Conservation (phyloP, 257 asterid genomes). For the Capsicum chinense region DNA sequence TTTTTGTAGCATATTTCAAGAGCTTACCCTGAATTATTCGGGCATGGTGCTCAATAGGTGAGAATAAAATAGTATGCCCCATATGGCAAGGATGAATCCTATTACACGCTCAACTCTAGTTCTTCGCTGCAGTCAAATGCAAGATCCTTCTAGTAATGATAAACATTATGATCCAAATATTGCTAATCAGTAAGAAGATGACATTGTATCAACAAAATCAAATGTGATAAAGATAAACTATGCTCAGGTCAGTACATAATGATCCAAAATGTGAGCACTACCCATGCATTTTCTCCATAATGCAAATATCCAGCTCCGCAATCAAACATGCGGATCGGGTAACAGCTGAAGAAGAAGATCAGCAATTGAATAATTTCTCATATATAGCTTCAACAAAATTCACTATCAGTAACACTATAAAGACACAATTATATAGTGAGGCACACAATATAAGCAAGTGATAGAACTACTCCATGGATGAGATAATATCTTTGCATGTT, state of each 20-base stretch:
- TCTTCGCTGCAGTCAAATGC: slow-evolving; percentile 78
- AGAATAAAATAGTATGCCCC: slow-evolving; percentile 92
- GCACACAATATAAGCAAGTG: not conserved
- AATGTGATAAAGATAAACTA: slow-evolving; percentile 45
- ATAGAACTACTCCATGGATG: not conserved
- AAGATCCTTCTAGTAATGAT: slow-evolving; percentile 35
- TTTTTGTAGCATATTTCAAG: slow-evolving; percentile 29
- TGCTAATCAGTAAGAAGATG: slow-evolving; percentile 37
- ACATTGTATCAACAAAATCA: slow-evolving; percentile 33
- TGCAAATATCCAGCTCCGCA: slow-evolving; percentile 32
- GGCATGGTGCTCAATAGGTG: slow-evolving; percentile 94
- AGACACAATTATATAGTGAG: not conserved
- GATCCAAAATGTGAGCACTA: slow-evolving; percentile 72
- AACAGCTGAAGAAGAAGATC: not conserved
- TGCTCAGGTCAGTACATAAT: slow-evolving; percentile 92
- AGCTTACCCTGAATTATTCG: slow-evolving; percentile 85
- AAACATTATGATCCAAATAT: slow-evolving; percentile 33
- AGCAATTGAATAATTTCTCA: not conserved
- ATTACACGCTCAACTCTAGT: slow-evolving; percentile 86
- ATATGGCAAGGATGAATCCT: slow-evolving; percentile 91
- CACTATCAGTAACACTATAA: not conserved
- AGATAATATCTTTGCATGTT: not conserved
- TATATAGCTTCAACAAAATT: not conserved
- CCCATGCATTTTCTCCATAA: slow-evolving; percentile 61
- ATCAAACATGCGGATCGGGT: slow-evolving; percentile 29